Evolutionary conservation across 768 basidiomycete genomes (phyloP).

Genomic region (Rhizopogon roseolus): DNA sequence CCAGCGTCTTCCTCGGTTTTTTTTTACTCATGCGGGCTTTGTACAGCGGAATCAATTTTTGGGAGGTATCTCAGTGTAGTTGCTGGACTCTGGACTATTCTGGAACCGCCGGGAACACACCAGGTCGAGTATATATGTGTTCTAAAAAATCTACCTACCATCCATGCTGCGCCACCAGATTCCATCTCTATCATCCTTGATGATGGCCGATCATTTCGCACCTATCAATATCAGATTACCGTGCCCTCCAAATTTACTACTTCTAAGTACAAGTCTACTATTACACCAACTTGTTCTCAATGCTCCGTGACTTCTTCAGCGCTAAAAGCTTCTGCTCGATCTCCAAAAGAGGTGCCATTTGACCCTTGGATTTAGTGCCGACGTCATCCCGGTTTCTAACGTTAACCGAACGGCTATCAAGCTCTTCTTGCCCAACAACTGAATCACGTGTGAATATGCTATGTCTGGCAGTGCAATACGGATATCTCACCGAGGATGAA

Average conservation of each 20-base stretch:
- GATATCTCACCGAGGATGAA: conserved; percentile 81
- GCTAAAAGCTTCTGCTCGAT: conserved; percentile 63
- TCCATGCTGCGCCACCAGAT: neutral
- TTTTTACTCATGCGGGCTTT: neutral
- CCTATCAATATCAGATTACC: neutral
- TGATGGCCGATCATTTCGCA: neutral
- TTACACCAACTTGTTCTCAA: conserved; percentile 46
- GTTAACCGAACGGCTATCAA: conserved; percentile 84
- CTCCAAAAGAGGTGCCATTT: conserved; percentile 69
- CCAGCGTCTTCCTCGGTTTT: conserved; percentile 13
- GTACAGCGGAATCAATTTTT: conserved; percentile 30
- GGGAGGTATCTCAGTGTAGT: conserved; percentile 25
- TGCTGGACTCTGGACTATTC: neutral
- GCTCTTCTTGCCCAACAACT: conserved; percentile 96
- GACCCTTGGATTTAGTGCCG: conserved; percentile 76
- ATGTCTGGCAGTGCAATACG: neutral
- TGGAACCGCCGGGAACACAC: neutral
- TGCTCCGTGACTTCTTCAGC: conserved; percentile 57
- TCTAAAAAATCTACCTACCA: neutral
- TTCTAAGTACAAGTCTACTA: neutral
- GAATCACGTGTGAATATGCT: conserved; percentile 3
- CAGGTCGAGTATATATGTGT: neutral
- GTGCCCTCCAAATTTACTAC: neutral
- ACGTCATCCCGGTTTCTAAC: conserved; percentile 94
- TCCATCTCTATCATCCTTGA: neutral